These are phyloP conservation scores for Trichosporon inkin DNA, from an alignment of 1,284 basidiomycete genomes.

Conservation along the genomic window DNA sequence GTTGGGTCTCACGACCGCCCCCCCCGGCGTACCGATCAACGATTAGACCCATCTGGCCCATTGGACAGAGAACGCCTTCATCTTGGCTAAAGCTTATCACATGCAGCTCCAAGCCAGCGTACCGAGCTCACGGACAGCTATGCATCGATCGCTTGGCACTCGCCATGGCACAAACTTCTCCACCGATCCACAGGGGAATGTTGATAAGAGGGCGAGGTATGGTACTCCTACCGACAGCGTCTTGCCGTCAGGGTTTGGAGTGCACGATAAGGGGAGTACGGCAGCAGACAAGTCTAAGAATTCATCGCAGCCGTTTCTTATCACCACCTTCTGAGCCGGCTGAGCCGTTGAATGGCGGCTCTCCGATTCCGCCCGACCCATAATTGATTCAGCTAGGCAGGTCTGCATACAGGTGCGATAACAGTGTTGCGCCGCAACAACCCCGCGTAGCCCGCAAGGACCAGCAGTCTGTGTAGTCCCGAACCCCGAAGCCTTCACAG, in stretches of 20 bases:
- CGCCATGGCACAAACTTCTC: too few species aligned
- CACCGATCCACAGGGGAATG: background rate
- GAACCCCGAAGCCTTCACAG: too few species aligned
- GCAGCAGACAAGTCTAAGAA: background rate
- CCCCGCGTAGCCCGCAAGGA: background rate
- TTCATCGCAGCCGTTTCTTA: background rate
- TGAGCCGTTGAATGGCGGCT: background rate
- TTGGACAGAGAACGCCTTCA: background rate
- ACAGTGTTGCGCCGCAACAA: background rate
- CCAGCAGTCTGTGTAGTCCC: too few species aligned
- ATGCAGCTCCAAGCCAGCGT: background rate
- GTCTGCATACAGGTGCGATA: background rate
- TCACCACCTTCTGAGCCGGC: background rate
- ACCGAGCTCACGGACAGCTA: background rate
- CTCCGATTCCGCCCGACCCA: background rate
- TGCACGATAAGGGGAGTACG: background rate
- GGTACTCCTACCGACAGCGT: too few species aligned
- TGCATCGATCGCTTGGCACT: background rate
- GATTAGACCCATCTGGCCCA: background rate
- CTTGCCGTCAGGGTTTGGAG: too few species aligned
- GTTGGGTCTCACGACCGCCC: background rate
- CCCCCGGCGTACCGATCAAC: background rate
- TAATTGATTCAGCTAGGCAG: background rate
- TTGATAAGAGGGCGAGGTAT: background rate
- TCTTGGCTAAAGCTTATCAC: background rate